A percentile compares a stretch with the other conserved stretches of the same genome.
Evolutionary conservation across 2,329 filamentous ascomycete genomes (phyloP).

Genomic region (Grosmannia clavigera): DNA sequence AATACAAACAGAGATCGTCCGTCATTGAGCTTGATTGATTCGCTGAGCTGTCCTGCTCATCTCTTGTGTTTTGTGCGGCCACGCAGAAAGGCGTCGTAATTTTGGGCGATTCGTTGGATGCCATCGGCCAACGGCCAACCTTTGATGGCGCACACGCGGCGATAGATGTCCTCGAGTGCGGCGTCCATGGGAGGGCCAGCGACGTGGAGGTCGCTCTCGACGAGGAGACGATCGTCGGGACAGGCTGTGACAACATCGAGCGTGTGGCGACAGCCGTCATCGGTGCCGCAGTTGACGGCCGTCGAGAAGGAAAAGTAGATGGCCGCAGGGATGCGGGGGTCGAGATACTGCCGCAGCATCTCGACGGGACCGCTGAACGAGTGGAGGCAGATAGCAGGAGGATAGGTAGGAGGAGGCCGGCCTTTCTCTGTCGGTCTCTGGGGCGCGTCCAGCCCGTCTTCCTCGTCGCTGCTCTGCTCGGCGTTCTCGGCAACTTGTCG

Average conservation of each 20-base stretch:
- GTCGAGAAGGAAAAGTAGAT: constrained; percentile 85
- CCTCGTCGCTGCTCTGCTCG: constrained; percentile 14
- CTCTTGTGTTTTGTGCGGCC: neutral
- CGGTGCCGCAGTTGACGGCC: constrained; percentile 62
- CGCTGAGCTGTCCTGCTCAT: no score
- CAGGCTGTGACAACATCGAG: constrained; percentile 57
- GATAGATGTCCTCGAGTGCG: constrained; percentile 60
- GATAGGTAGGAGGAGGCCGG: constrained; percentile 43
- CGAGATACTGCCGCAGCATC: constrained; percentile 64
- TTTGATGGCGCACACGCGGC: constrained; percentile 66
- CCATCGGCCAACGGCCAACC: constrained; percentile 67
- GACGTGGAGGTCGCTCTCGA: constrained; percentile 82
- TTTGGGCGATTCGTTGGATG: constrained; percentile 51
- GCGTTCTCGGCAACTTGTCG: constrained; percentile 32
- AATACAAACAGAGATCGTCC: no score
- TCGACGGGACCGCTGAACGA: constrained; percentile 76
- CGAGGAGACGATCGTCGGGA: constrained; percentile 65
- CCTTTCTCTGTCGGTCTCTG: neutral
- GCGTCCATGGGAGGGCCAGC: constrained; percentile 74
- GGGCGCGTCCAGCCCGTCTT: neutral
- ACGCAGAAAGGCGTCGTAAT: constrained; percentile 62
- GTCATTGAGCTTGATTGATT: no score
- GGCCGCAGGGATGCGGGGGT: constrained; percentile 57
- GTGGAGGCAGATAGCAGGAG: constrained; percentile 83
- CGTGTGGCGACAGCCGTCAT: constrained; percentile 33